Percentiles rank a stretch among this genome's conserved stretches.
Conservation (phyloP, 2,329 filamentous ascomycete species). For the Domatiomyces globalis region DNA sequence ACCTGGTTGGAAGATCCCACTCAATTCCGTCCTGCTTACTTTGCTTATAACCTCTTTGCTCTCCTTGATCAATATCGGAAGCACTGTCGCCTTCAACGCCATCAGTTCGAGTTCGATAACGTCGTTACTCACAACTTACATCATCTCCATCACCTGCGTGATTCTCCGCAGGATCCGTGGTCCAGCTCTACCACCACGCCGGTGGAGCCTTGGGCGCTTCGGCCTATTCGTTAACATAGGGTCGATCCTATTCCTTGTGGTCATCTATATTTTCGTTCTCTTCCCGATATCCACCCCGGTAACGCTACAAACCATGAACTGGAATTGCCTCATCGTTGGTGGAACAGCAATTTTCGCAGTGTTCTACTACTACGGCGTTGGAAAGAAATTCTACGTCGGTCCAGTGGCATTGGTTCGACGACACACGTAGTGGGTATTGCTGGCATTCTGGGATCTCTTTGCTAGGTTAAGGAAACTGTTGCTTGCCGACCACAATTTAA, state of each 20-base stretch:
- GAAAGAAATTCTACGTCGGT: no score
- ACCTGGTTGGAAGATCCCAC: no score
- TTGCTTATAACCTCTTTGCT: conserved; percentile 23
- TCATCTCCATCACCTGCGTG: conserved; percentile 24
- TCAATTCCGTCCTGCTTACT: no score
- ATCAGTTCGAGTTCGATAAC: conserved; percentile 26
- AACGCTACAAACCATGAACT: no score
- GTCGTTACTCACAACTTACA: conserved; percentile 27
- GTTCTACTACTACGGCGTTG: no score
- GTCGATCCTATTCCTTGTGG: conserved; percentile 13
- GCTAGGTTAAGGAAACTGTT: no score
- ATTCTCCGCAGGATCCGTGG: conserved; percentile 23
- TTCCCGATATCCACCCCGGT: conserved; percentile 10
- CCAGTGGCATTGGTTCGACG: no score
- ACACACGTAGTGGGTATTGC: no score
- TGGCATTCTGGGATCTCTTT: no score
- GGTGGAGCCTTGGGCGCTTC: conserved; percentile 26
- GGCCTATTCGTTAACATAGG: conserved; percentile 27
- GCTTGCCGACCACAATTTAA: no score
- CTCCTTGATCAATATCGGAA: conserved; percentile 23
- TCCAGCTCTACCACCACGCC: conserved; percentile 22
- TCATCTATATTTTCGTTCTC: conserved; percentile 16
- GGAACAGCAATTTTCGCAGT: no score
- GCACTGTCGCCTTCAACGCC: conserved; percentile 27
- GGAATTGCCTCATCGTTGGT: no score